Conservation (phyloP, 768 basidiomycete species). For the Coprinopsis cinerea region DNA sequence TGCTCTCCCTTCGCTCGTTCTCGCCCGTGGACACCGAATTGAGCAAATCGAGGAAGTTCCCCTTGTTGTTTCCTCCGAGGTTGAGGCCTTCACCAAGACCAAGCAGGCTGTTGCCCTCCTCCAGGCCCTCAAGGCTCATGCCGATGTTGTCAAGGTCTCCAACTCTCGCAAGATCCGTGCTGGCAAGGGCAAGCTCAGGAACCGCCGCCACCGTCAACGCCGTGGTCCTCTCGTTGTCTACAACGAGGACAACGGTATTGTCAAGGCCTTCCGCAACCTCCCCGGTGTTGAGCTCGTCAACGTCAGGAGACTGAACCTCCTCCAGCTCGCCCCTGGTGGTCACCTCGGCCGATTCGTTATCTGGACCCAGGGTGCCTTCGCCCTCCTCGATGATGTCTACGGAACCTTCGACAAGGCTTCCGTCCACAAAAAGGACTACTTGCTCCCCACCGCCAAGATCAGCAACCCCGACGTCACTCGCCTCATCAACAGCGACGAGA, state of each 20-base stretch:
- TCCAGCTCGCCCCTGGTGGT: conserved; percentile 98
- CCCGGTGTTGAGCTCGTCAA: conserved; percentile 97
- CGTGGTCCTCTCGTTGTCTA: conserved; percentile 97
- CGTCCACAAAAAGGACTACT: conserved; percentile 81
- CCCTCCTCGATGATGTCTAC: conserved; percentile 88
- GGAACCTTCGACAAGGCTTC: conserved; percentile 92
- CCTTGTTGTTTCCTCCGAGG: conserved; percentile 72
- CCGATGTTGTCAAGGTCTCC: conserved; percentile 94
- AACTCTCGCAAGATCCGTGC: conserved; percentile 96
- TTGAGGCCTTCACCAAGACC: conserved; percentile 92
- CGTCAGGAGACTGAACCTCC: conserved; percentile 90
- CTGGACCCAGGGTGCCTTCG: conserved; percentile 96
- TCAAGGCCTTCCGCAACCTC: conserved; percentile 97
- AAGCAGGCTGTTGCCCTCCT: conserved; percentile 94
- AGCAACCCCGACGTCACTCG: conserved; percentile 95
- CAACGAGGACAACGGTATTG: conserved; percentile 95
- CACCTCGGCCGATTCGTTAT: conserved; percentile 98
- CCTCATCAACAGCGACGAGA: conserved; percentile 96
- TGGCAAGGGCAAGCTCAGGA: conserved; percentile 95
- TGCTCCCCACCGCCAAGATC: conserved; percentile 96
- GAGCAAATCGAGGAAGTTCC: conserved; percentile 96
- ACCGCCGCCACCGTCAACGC: conserved; percentile 94
- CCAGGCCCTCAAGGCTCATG: conserved; percentile 83
- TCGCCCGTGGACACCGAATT: conserved; percentile 98
- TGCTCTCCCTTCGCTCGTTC: conserved; percentile 95